Evolutionary conservation across 2,329 filamentous ascomycete species (phyloP), one percentile per base, ranked within the genome.

Genomic region (Pseudopithomyces chartarum): DNA sequence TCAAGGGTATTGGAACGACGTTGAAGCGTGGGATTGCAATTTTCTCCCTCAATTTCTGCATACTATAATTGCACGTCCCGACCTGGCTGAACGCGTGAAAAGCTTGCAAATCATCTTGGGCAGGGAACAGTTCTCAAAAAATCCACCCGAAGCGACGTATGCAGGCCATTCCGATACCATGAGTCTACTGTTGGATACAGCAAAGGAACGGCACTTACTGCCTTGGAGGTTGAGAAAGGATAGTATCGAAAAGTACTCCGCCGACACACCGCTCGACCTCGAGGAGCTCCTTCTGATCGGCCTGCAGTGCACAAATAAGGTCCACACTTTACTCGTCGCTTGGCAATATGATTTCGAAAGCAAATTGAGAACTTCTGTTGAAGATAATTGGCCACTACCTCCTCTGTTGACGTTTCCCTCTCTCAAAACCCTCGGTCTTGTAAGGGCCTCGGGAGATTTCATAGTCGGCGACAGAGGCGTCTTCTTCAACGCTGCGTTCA

Each of bases 231-330:
- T 32, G 43, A 33, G 23, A 45, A 45, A 45, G 11, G 15, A 33
- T 29, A 32, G n/a, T 8, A 12, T n/a, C 2, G 23, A 11, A 32
- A 45, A 13, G 3, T 45, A 45, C 43, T n/a, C 22, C 22, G 43
- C 13, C 11, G 26, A 45, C 43, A 19, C 22, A 33, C 43, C 43
- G 11, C 43, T 45, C 12, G 26, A 32, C 23, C 23, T n/a, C 23
- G 43, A 45, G 11, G 43, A 45, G n/a, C 43, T 45, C 43, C 10
- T 45, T 45, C n/a, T 45, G n/a, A 15, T 45, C n/a, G 43, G 43
- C 13, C 15, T 45, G 23, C 43, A 45, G 23, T 45, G 43, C 43
- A 45, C n/a, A 19, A 45, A 15, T 17, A 29, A 17, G 12, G 43
- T 32, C 15, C 43, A 45, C 26, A 45, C 43, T 19, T 32, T 45